A percentile compares a stretch with the other conserved stretches of the same genome.
phyloP scores from a whole-genome alignment of 164 flowering plant genomes.

The Piper longum region DNA sequence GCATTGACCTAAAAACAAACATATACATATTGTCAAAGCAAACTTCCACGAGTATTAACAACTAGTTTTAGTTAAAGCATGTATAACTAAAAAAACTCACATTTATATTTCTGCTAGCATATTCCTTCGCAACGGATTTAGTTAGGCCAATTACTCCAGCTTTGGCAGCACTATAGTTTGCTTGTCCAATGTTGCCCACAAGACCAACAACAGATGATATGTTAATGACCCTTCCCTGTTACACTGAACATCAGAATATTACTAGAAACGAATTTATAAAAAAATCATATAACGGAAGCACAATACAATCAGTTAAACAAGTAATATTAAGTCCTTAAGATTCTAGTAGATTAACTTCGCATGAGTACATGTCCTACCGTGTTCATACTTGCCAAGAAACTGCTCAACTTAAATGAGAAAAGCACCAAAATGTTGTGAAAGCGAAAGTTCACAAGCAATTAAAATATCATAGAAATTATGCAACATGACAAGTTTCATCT shows the following conservation, averaged over 20 bases:
- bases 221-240: constrained; percentile 85
- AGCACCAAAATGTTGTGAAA: too few species aligned
- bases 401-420: too few species aligned
- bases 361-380: too few species aligned
- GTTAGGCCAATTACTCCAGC: constrained; percentile 97
- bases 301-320: background rate
- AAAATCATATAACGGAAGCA: background rate
- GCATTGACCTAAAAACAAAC: constrained; percentile 61
- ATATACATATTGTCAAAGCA: background rate
- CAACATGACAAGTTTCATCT: too few species aligned
- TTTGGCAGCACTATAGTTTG: constrained; percentile 96
- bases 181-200: constrained; percentile 84
- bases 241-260: background rate
- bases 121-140: constrained; percentile 84
- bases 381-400: too few species aligned
- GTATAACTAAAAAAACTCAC: constrained; percentile 23
- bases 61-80: background rate
- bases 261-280: background rate
- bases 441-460: too few species aligned
- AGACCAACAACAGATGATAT: constrained; percentile 94
- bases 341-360: background rate
- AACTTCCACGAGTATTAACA: background rate
- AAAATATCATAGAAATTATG: too few species aligned
- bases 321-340: background rate
- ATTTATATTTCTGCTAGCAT: constrained; percentile 74